Percentiles rank a stretch among this genome's conserved stretches.
These are phyloP conservation scores for Rhodotorula paludigena DNA, from an alignment of 768 basidiomycete genomes.

Conservation along the genomic window DNA sequence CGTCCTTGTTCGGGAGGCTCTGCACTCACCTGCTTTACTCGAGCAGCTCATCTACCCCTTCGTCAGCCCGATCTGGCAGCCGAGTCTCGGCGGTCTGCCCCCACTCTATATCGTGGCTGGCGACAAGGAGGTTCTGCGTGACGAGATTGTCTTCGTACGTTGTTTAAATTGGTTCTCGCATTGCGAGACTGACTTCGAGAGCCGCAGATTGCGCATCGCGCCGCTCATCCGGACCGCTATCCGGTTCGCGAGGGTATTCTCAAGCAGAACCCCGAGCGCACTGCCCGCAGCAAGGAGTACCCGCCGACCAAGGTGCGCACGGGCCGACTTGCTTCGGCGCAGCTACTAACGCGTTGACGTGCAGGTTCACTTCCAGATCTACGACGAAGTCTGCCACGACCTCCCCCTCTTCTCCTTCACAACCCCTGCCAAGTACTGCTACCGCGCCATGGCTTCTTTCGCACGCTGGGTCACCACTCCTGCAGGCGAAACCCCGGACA, in stretches of 20 bases:
- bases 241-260: constrained; percentile 59
- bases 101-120: constrained; percentile 76
- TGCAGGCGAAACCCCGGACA: not conserved
- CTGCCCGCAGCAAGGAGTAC: constrained; percentile 18
- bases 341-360: too few relatives aligned
- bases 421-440: constrained; percentile 48
- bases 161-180: too few relatives aligned
- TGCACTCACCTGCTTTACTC: constrained; percentile 18
- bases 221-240: constrained; percentile 72
- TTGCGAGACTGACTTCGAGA: not conserved
- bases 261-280: constrained; percentile 48
- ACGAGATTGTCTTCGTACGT: constrained; percentile 78
- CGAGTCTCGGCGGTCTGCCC: constrained; percentile 82
- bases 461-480: constrained; percentile 46
- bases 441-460: constrained; percentile 50
- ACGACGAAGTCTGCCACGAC: constrained; percentile 42
- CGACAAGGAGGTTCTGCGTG: constrained; percentile 83
- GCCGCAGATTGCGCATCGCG: constrained; percentile 65
- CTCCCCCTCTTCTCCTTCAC: constrained; percentile 43
- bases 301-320: constrained; percentile 38
- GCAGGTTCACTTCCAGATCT: constrained; percentile 41
- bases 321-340: not conserved
- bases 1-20: constrained; percentile 36
- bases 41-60: constrained; percentile 59
- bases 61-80: constrained; percentile 70